A percentile compares a stretch with the other conserved stretches of the same genome.
These are phyloP conservation scores for Daldinia grandis DNA, from an alignment of 495 filamentous ascomycete species.

Conservation along the genomic window DNA sequence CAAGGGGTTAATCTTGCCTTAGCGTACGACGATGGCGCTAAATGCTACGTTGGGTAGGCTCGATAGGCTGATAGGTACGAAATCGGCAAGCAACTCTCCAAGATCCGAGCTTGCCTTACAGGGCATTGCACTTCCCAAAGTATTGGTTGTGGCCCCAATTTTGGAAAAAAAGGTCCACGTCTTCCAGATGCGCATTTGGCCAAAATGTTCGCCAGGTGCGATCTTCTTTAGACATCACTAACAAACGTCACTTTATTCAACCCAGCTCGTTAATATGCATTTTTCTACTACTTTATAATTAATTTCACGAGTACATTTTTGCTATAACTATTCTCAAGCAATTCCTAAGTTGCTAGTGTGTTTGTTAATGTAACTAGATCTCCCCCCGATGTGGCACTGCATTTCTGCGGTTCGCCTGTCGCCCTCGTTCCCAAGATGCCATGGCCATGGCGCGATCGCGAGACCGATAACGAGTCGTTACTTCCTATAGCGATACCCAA, in stretches of 20 bases:
- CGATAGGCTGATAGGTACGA: conserved; percentile 11
- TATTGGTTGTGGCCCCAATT: conserved; percentile 19
- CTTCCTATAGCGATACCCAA: conserved; percentile 47
- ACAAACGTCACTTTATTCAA: conserved; percentile 22
- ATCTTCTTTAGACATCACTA: conserved; percentile 12
- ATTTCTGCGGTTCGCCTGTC: conserved; percentile 30
- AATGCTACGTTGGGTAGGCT: conserved; percentile 23
- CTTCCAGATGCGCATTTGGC: conserved; percentile 31
- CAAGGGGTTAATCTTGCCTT: conserved; percentile 19
- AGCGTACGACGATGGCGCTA: conserved; percentile 27
- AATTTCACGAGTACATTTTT: conserved; percentile 25
- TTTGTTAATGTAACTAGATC: conserved; percentile 24
- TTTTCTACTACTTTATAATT: conserved; percentile 29
- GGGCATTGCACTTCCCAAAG: conserved; percentile 7
- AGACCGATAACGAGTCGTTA: conserved; percentile 49
- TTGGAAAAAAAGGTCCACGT: conserved; percentile 25
- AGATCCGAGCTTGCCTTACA: conserved; percentile 26
- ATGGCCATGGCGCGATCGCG: conserved; percentile 51
- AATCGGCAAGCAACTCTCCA: conserved; percentile 27
- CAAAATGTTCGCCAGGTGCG: conserved; percentile 22
- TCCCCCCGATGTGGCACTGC: conserved; percentile 39
- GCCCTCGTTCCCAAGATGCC: conserved; percentile 44
- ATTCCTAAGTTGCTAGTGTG: conserved; percentile 3
- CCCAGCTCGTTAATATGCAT: conserved; percentile 22
- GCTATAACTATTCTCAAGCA: conserved; percentile 14